Conservation (phyloP, 1,139 yeast species). For the Eremothecium sinecaudum region DNA sequence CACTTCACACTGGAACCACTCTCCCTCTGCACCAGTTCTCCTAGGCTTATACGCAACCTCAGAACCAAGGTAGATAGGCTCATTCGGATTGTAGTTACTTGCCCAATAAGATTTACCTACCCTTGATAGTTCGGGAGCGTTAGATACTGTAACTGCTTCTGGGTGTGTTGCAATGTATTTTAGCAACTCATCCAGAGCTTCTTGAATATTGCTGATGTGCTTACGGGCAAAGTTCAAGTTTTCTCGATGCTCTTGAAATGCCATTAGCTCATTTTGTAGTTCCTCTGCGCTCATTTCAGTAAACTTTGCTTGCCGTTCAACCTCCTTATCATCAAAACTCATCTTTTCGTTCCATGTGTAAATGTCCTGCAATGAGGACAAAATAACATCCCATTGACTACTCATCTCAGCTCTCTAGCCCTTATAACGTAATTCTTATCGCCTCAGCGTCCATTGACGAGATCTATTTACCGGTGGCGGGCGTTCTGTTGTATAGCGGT, state of each 20-base stretch:
- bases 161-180: constrained; percentile 10
- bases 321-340: constrained; percentile 41
- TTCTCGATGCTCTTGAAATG: constrained; percentile 43
- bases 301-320: constrained; percentile 27
- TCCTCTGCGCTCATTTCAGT: constrained; percentile 34
- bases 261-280: constrained; percentile 35
- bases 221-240: constrained; percentile 50
- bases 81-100: constrained; percentile 46
- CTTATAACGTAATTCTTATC: background rate
- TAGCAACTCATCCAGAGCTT: constrained; percentile 27
- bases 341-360: constrained; percentile 51
- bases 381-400: constrained; percentile 61
- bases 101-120: constrained; percentile 31
- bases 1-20: constrained; percentile 96
- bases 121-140: constrained; percentile 12
- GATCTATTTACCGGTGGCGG: background rate
- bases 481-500: background rate
- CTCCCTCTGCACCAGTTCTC: constrained; percentile 57
- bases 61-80: constrained; percentile 55
- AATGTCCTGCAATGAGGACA: constrained; percentile 58
- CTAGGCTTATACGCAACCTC: constrained; percentile 83
- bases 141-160: constrained; percentile 9
- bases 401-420: constrained; percentile 19
- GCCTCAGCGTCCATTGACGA: background rate
- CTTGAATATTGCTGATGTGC: constrained; percentile 32